Evolutionary conservation across 257 asterid genomes (phyloP).

Genomic region (Nicotiana tabacum): DNA sequence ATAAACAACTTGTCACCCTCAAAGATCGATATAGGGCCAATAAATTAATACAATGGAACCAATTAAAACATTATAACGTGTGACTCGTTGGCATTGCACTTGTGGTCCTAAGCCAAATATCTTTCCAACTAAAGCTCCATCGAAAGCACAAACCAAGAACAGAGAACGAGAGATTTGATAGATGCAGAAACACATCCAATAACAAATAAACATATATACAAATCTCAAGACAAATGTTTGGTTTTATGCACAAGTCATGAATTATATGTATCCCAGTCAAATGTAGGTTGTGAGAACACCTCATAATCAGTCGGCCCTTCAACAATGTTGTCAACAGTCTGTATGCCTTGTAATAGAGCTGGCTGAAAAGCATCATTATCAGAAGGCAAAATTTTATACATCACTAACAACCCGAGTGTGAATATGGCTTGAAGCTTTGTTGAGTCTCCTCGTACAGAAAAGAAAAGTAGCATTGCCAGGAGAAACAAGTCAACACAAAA

Average conservation of each 20-base stretch:
- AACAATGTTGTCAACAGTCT: slow-evolving; percentile 57
- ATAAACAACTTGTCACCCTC: neutral
- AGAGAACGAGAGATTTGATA: neutral
- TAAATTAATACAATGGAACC: neutral
- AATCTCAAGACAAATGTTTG: slow-evolving; percentile 6
- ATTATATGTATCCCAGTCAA: slow-evolving; percentile 88
- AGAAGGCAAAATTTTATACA: slow-evolving; percentile 75
- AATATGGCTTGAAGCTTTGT: slow-evolving; percentile 93
- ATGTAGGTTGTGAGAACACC: slow-evolving; percentile 75
- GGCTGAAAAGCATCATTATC: slow-evolving; percentile 54
- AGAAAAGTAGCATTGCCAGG: slow-evolving; percentile 74
- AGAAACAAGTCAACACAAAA: slow-evolving; percentile 80
- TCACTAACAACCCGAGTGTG: slow-evolving; percentile 69
- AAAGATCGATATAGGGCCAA: neutral
- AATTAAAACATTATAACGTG: neutral
- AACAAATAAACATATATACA: neutral
- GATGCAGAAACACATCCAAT: slow-evolving; percentile 5
- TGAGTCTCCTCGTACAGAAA: slow-evolving; percentile 73
- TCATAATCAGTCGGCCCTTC: slow-evolving; percentile 81
- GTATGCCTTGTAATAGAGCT: slow-evolving; percentile 67
- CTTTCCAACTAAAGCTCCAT: neutral
- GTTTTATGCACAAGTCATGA: slow-evolving; percentile 28
- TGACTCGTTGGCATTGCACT: neutral
- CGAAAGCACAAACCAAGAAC: neutral
- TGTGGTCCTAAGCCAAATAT: neutral